Conservation (phyloP, 2,329 filamentous ascomycete genomes). For the Penicillium sp. region DNA sequence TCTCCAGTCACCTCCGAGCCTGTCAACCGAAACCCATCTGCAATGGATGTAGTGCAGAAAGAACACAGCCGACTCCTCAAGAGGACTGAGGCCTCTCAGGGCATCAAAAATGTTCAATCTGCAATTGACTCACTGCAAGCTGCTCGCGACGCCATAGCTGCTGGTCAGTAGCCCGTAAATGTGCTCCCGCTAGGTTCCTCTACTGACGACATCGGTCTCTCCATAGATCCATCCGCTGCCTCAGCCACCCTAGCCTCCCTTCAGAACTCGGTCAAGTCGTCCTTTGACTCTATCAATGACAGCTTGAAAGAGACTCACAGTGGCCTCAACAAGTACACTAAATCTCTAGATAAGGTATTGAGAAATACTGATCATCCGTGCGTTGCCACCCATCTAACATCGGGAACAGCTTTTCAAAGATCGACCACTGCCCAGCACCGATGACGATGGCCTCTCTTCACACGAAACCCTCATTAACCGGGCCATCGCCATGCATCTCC, state of each 20-base stretch:
- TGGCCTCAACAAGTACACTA: conserved; percentile 78
- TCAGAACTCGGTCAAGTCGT: conserved; percentile 78
- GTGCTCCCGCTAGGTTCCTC: conserved; percentile 6
- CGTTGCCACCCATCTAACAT: not conserved
- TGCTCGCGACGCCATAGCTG: conserved; percentile 70
- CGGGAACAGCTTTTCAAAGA: conserved; percentile 60
- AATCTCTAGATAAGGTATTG: conserved; percentile 73
- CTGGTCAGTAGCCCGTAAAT: conserved; percentile 51
- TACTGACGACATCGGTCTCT: conserved; percentile 3
- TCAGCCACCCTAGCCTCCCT: conserved; percentile 75
- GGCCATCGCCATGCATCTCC: conserved; percentile 92
- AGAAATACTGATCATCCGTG: conserved; percentile 8
- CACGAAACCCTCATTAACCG: conserved; percentile 80
- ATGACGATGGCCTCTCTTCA: conserved; percentile 74
- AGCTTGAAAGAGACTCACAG: conserved; percentile 80
- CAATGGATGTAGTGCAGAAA: conserved; percentile 65
- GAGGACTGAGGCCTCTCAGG: conserved; percentile 66
- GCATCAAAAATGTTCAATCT: conserved; percentile 75
- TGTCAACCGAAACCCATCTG: conserved; percentile 10
- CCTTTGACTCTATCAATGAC: conserved; percentile 75
- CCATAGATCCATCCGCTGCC: conserved; percentile 64
- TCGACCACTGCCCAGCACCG: conserved; percentile 67
- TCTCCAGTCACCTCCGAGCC: conserved; percentile 25
- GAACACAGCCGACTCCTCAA: conserved; percentile 71
- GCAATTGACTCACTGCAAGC: conserved; percentile 73